Base-by-base conservation (phyloP, 768 basidiomycete genomes). In the Suillus decipiens region DNA sequence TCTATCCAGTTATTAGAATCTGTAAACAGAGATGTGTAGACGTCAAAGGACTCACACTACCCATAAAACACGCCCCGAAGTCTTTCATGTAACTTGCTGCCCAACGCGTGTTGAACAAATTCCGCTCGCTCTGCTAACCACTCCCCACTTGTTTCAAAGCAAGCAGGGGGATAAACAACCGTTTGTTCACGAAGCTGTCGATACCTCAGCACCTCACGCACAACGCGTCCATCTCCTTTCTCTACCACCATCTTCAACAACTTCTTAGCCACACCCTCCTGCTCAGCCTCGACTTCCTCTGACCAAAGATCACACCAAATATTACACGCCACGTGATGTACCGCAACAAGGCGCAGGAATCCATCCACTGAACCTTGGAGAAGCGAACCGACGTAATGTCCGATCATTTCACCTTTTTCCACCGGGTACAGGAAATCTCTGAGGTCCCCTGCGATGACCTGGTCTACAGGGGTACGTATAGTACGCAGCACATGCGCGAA, bases 251-350 rank as follows among this genome's bases (percentile, higher is more conserved):
- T 80, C 67, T 76, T 78, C 63, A 91, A 70, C 61, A 92, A 69
- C 66, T 80, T 84, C 60, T 53, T 59, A 24, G 73, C 73, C 2
- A 24, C 37, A 47, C 77, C 76, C 17, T 24, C 53, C 15, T 34
- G 60, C 14, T 59, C 65, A n/a, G 60, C 62, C 6, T 58, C 68
- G 2, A 43, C 61, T 4, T 43, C 69, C 2, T 66, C 69, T n/a
- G 67, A 68, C 45, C 68, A 71, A 37, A 89, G 68, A 70, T 92
- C 90, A 3, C 78, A 80, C 93, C 93, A 94, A 33, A 94, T 84
- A 67, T 80, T 86, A 56, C 81, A 82, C 12, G 94, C 86, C 28
- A 95, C 73, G 69, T 96, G 94, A 69, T 95, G 93, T 15, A 93
- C 68, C 2, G 91, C 91, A 9, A 95, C 76, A 48, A 87, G 73